Evolutionary conservation across 164 flowering plant species (phyloP).

Genomic region (Vitis rotundifolia): DNA sequence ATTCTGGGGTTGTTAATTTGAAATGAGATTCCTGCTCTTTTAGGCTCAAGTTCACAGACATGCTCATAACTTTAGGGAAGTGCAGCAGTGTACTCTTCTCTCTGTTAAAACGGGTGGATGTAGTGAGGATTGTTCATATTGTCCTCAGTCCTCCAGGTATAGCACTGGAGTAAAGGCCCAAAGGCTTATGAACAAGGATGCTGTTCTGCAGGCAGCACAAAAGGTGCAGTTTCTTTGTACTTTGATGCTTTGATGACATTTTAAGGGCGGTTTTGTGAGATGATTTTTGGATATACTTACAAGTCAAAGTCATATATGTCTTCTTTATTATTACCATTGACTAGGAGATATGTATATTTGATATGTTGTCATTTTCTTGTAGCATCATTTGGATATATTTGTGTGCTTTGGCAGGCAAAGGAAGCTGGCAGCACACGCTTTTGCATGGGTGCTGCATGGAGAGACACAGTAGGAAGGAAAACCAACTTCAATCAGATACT

Average conservation of each 20-base stretch:
- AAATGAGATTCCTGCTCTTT: slow-evolving; percentile 10
- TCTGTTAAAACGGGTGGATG: slow-evolving; percentile 98
- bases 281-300: not conserved
- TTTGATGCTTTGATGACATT: not conserved
- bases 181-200: slow-evolving; percentile 84
- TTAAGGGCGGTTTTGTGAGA: not conserved
- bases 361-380: not conserved
- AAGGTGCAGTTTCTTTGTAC: slow-evolving; percentile 42
- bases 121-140: slow-evolving; percentile 97
- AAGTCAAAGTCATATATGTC: not conserved
- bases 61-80: slow-evolving; percentile 95
- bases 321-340: not conserved
- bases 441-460: slow-evolving; percentile 99
- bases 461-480: slow-evolving; percentile 94
- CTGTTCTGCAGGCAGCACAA: slow-evolving; percentile 79
- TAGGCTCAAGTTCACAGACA: slow-evolving; percentile 99
- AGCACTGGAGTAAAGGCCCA: slow-evolving; percentile 86
- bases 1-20: not conserved
- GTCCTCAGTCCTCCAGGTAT: slow-evolving; percentile 96
- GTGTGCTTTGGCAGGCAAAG: slow-evolving; percentile 68
- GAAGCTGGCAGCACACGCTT: slow-evolving; percentile 99
- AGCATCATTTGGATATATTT: slow-evolving; percentile 1
- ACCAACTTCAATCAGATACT: slow-evolving; percentile 94
- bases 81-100: slow-evolving; percentile 96
- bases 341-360: not conserved